Conservation (phyloP, 1,284 basidiomycete species). For the Apiotrichum domesticum region DNA sequence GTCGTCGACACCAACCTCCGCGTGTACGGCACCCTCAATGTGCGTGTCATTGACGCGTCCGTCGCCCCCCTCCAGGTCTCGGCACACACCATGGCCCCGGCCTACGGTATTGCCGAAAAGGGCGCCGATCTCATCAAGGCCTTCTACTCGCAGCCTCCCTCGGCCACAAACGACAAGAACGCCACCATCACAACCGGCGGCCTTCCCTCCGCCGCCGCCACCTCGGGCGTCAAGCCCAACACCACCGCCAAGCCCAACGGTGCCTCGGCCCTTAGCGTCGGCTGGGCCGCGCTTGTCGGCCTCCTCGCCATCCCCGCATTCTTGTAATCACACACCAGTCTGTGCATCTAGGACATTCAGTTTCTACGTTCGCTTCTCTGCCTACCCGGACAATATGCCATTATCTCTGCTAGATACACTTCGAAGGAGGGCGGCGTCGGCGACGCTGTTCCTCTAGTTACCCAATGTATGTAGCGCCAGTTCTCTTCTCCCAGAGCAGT, state of each 20-base stretch:
- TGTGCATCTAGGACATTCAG: too few relatives aligned
- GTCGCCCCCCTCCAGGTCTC: conserved; percentile 48
- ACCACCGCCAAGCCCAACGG: neutral
- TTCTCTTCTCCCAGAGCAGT: too few relatives aligned
- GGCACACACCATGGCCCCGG: conserved; percentile 48
- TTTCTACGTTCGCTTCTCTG: too few relatives aligned
- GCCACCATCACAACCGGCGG: neutral
- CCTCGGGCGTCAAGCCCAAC: neutral
- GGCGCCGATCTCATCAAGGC: conserved; percentile 58
- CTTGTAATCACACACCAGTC: too few relatives aligned
- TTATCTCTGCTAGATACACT: too few relatives aligned
- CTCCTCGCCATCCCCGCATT: neutral
- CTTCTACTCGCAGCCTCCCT: conserved; percentile 18
- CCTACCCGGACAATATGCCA: too few relatives aligned
- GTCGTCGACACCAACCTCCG: conserved; percentile 59
- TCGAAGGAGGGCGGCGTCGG: too few relatives aligned
- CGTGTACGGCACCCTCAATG: conserved; percentile 57
- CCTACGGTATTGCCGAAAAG: conserved; percentile 65
- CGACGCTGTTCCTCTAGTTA: too few relatives aligned
- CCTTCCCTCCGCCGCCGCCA: neutral
- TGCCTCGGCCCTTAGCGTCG: neutral
- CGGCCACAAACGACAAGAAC: neutral
- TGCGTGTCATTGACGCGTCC: conserved; percentile 48
- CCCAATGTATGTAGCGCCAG: too few relatives aligned
- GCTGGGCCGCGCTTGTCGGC: neutral